phyloP scores from a whole-genome alignment of 192 early-diverging fungal genomes.

The Chytriomyces hyalinus region DNA sequence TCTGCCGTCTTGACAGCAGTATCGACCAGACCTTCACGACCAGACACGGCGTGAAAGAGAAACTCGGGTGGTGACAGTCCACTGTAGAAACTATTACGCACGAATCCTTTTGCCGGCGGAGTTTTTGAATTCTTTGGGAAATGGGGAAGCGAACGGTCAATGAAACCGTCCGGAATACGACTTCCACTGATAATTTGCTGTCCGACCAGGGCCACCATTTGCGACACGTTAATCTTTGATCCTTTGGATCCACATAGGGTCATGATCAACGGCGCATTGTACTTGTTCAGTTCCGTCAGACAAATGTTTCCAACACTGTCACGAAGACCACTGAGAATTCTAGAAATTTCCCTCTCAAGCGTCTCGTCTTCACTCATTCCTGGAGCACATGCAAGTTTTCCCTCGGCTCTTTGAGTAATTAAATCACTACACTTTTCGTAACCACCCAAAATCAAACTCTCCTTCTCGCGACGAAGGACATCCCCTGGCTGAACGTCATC shows the following conservation, averaged over 20 bases:
- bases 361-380: slow-evolving; percentile 89
- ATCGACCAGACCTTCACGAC: slow-evolving; percentile 99
- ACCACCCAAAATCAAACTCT: slow-evolving; percentile 75
- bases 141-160: slow-evolving; percentile 94
- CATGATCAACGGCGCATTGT: slow-evolving; percentile 99
- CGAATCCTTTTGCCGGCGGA: slow-evolving; percentile 97
- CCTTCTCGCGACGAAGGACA: slow-evolving; percentile 78
- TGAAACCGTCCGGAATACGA: slow-evolving; percentile 97
- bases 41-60: slow-evolving; percentile 98
- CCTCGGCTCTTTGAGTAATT: slow-evolving; percentile 71
- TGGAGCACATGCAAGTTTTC: slow-evolving; percentile 79
- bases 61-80: slow-evolving; percentile 97
- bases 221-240: slow-evolving; percentile 96
- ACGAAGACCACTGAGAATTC: slow-evolving; percentile 87
- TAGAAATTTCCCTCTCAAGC: slow-evolving; percentile 84
- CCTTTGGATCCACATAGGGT: slow-evolving; percentile 99
- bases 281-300: slow-evolving; percentile 88
- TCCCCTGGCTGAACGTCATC: slow-evolving; percentile 93
- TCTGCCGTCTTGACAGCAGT: slow-evolving; percentile 99
- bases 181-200: slow-evolving; percentile 98
- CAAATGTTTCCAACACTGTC: slow-evolving; percentile 90
- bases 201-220: slow-evolving; percentile 99
- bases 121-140: slow-evolving; percentile 92
- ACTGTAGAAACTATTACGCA: slow-evolving; percentile 93
- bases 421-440: slow-evolving; percentile 85